Evolutionary conservation across 305 asterid species (phyloP).

Genomic region (Rubia occidens): DNA sequence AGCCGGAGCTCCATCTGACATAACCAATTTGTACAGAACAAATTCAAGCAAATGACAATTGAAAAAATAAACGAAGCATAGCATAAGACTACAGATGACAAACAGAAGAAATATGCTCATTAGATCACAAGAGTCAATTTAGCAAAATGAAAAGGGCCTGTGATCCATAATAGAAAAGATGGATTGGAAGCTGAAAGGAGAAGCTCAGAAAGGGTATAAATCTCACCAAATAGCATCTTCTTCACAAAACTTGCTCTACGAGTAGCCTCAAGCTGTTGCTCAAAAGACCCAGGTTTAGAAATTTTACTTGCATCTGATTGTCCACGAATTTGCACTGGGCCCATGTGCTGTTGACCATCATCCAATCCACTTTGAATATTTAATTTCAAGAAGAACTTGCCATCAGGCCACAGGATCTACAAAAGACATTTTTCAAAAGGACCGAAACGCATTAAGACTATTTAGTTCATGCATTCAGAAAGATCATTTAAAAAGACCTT

Average conservation of each 20-base stretch:
- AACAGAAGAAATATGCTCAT: neutral
- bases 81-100: neutral
- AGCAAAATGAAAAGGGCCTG: neutral
- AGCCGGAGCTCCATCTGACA: slow-evolving; percentile 83
- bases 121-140: neutral
- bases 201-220: slow-evolving; percentile 1
- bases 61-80: neutral
- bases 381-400: slow-evolving; percentile 61
- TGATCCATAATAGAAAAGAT: neutral
- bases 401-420: slow-evolving; percentile 94
- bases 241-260: slow-evolving; percentile 88
- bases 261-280: slow-evolving; percentile 92
- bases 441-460: neutral
- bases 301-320: slow-evolving; percentile 38
- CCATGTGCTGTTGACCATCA: slow-evolving; percentile 31
- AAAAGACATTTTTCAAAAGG: slow-evolving; percentile 16
- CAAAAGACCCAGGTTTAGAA: slow-evolving; percentile 62
- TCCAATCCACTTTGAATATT: slow-evolving; percentile 32
- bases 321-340: slow-evolving; percentile 31
- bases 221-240: slow-evolving; percentile 79
- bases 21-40: neutral
- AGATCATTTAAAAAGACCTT: neutral
- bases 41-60: neutral
- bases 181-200: neutral
- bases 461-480: neutral